A percentile compares a stretch with the other conserved stretches of the same genome.
These are phyloP conservation scores for Dryadomyces sulphureus DNA, from an alignment of 2,329 filamentous ascomycete genomes.

Conservation along the genomic window DNA sequence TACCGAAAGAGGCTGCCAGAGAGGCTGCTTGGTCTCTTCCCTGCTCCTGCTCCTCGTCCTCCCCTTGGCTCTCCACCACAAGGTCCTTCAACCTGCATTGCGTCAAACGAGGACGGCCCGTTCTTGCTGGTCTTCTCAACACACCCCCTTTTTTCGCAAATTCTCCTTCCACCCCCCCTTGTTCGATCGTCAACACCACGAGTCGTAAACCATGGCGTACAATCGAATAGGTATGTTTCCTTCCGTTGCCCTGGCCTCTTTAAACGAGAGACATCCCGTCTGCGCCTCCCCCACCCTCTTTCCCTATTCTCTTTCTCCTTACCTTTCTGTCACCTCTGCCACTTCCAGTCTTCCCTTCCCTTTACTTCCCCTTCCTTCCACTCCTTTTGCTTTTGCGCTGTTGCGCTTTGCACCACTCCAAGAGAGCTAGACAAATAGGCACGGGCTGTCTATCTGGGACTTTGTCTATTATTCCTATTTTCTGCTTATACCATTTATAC, in stretches of 20 bases:
- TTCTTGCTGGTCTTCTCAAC: neutral
- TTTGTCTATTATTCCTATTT: neutral
- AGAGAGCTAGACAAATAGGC: neutral
- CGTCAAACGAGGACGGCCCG: neutral
- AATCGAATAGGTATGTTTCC: conserved; percentile 53
- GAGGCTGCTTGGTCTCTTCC: no score
- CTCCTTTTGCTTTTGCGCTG: neutral
- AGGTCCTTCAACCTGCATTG: neutral
- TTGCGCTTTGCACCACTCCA: neutral
- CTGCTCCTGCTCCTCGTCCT: neutral
- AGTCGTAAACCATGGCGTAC: conserved; percentile 45
- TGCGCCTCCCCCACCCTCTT: neutral
- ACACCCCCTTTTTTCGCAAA: neutral
- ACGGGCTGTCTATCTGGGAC: neutral
- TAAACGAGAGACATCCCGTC: neutral
- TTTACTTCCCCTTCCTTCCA: neutral
- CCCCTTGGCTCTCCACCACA: neutral
- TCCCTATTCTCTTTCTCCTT: neutral
- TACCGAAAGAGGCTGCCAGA: neutral
- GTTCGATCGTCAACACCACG: neutral
- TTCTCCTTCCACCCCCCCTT: neutral
- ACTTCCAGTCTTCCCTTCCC: neutral
- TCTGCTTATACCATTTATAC: neutral
- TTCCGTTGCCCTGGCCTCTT: neutral
- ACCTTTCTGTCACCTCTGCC: neutral